Percentiles rank a stretch among this genome's conserved stretches.
These are phyloP conservation scores for Helicostylum pulchrum DNA, from an alignment of 192 early-diverging fungal species.

Conservation along the genomic window DNA sequence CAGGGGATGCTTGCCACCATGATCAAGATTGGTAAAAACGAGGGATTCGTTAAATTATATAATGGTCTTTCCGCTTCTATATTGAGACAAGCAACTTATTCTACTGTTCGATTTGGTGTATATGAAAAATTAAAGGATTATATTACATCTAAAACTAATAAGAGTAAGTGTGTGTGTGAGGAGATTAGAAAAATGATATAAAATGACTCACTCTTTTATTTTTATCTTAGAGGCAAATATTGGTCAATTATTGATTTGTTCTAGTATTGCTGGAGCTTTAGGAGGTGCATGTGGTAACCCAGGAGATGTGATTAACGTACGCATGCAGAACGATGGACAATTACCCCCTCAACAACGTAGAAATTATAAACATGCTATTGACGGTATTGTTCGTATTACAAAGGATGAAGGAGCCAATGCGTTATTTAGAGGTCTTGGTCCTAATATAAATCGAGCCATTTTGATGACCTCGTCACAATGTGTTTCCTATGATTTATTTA, in stretches of 20 bases:
- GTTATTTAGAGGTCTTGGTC: constrained; percentile 85
- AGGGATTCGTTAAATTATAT: constrained; percentile 29
- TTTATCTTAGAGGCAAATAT: constrained; percentile 20
- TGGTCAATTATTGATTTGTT: constrained; percentile 40
- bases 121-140: constrained; percentile 67
- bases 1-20: constrained; percentile 61
- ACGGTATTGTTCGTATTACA: constrained; percentile 70
- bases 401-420: constrained; percentile 72
- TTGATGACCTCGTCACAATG: constrained; percentile 74
- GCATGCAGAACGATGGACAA: constrained; percentile 77
- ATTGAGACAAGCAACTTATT: constrained; percentile 72
- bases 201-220: constrained; percentile 15
- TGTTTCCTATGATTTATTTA: constrained; percentile 72
- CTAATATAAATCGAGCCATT: constrained; percentile 87
- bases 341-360: constrained; percentile 57
- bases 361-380: constrained; percentile 74
- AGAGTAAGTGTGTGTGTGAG: constrained; percentile 39
- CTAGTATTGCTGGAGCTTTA: constrained; percentile 46
- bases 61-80: constrained; percentile 60
- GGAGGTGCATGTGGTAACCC: constrained; percentile 73
- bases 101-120: constrained; percentile 71
- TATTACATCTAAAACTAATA: constrained; percentile 35
- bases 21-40: constrained; percentile 51
- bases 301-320: constrained; percentile 73
- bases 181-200: background rate